Conservation (phyloP, 1,284 basidiomycete species). For the Somion occarium region DNA sequence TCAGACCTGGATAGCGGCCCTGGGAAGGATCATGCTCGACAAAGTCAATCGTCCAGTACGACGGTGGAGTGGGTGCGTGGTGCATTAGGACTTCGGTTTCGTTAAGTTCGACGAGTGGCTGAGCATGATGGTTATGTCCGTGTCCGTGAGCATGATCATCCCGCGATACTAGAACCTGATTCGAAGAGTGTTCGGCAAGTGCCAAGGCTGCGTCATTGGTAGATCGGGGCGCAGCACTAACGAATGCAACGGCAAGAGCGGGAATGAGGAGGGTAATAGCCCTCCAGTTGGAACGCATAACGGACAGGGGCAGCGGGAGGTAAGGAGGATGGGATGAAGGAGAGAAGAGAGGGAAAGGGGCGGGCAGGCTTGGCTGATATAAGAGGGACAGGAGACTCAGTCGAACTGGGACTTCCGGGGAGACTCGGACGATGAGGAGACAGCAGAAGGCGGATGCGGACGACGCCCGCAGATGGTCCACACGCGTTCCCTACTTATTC, state of each 20-base stretch:
- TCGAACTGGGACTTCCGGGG: conserved; percentile 7
- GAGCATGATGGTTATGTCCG: conserved; percentile 37
- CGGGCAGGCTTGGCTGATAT: neutral
- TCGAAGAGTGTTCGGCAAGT: conserved; percentile 11
- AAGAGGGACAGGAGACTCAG: conserved; percentile 1
- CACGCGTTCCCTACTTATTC: too few relatives aligned
- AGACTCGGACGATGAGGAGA: conserved; percentile 13
- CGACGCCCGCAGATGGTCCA: too few relatives aligned
- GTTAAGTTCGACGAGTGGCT: conserved; percentile 59
- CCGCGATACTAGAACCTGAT: conserved; percentile 15
- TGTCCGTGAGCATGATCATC: conserved; percentile 36
- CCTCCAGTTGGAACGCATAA: conserved; percentile 29
- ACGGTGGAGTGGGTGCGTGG: conserved; percentile 67
- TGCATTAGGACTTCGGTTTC: conserved; percentile 63
- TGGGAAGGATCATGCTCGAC: conserved; percentile 43
- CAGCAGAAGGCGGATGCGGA: neutral
- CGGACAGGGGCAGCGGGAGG: conserved; percentile 7
- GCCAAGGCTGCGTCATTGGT: conserved; percentile 2
- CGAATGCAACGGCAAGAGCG: conserved; percentile 22
- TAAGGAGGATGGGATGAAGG: conserved; percentile 11
- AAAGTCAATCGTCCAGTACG: conserved; percentile 76
- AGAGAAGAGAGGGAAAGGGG: conserved; percentile 9
- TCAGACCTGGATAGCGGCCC: conserved; percentile 55
- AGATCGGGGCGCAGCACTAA: conserved; percentile 18
- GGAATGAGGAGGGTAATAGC: conserved; percentile 29